Evolutionary conservation across 345 rosid species (phyloP), one percentile per base, ranked within the genome.

Genomic region (Pelargonium nanum): DNA sequence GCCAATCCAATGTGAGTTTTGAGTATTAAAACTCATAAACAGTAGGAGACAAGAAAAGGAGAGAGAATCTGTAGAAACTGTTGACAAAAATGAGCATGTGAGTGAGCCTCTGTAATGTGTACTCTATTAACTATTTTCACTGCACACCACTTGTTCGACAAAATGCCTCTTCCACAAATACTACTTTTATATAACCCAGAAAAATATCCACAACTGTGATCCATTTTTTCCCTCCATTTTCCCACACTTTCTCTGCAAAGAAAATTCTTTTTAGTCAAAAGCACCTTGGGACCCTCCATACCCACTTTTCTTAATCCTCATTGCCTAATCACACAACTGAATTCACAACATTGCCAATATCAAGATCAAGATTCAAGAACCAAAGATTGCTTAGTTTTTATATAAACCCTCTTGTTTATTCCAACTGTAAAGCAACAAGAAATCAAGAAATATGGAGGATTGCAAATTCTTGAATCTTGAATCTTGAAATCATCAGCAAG

Each of bases 391-490:
- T 59, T 32, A 53, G 54, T 54, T 30, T 53, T 53, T 52, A 57
- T 24, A 12, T 55, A 55, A 12, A 22, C 62, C 32, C 21, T 23
- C 22, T 22, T 21, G 40, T 54, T 53, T 71, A 56, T 65, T 72
- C 81, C 85, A 71, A 71, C 84, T 77, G 83, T 70, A 77, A 81
- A 81, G 79, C 81, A 75, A 68, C 12, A 82, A 79, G 75, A 65
- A 70, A 63, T 44, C 64, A 63, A 61, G 32, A 12, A 21, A 54
- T 5, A 6, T 22, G 2, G 57, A 25, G 26, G 24, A 22, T 21
- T 50, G 19, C 53, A 3, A 10, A 48, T 50, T 50, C 53, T 50
- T 16, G 16, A 50, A 2, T 50, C n/a, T 16, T 50, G 5, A 50
- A 16, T 7, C 16, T 50, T 50, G 53, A 19, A 15, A 50, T 3